Base-by-base conservation (phyloP, 179 eudicot species). In the Corrigiola litoralis region DNA sequence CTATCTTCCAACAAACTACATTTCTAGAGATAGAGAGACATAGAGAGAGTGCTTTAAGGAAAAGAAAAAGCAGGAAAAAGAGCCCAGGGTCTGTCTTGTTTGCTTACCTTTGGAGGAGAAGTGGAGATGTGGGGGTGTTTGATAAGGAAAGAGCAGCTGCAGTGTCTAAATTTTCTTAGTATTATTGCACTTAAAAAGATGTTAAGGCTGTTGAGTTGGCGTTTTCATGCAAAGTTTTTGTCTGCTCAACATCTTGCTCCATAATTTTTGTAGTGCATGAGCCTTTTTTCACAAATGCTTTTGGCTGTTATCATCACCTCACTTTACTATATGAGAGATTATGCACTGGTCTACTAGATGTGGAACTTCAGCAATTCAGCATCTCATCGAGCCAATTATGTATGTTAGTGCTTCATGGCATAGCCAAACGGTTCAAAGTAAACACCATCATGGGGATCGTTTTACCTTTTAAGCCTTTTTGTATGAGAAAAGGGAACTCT, bases 1-100 rank as follows among this genome's bases (percentile, higher is more conserved):
- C 72, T 70, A 75, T 79, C 81, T 55, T 59, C 74, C 84, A 84
- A 70, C 88, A 65, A 86, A 85, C 72, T 59, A 16, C 75, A 68
- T 66, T 63, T 70, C 37, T 36, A 45, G 78, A 56, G 63, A 68
- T 59, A 69, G 58, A 73, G 70, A 53, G 38, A 65, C 60, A 68
- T 56, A 68, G 70, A 62, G 67, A 55, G 61, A 70, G 63, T 45
- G 67, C 82, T 77, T 77, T 72, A 79, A 73, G 82, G 65, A 77
- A 55, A 80, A 79, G 85, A 45, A 78, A 71, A 71, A 64, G 66
- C 42, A 10, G 52, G 13, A 38, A 28, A 24, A 29, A 24, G n/a
- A 44, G 14, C 14, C 5, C 25, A 21, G 29, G 20, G 27, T 34
- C 24, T 67, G 71, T 32, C 34, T 23, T 57, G 42, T 65, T 79